These are phyloP conservation scores for Vinca major DNA, from an alignment of 305 asterid species.

Conservation along the genomic window DNA sequence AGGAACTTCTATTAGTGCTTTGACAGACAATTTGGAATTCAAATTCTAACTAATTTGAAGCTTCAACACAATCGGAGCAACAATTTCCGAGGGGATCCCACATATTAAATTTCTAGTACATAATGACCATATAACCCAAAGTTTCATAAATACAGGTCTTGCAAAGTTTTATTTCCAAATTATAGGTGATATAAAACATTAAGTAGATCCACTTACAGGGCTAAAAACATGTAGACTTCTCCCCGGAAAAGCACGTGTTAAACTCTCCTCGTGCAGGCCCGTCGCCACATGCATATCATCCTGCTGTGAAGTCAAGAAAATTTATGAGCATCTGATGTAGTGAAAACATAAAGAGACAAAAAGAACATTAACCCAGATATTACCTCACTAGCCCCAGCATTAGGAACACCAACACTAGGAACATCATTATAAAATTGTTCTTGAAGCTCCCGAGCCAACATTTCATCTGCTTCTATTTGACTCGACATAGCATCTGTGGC, in stretches of 20 bases:
- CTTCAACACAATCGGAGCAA: neutral
- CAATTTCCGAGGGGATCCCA: neutral
- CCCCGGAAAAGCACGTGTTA: slow-evolving; percentile 1
- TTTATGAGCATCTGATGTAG: slow-evolving; percentile 11
- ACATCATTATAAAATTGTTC: slow-evolving; percentile 71
- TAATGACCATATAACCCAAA: neutral
- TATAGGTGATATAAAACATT: neutral
- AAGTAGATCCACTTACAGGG: slow-evolving; percentile 13
- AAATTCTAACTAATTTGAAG: neutral
- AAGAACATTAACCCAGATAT: slow-evolving; percentile 8
- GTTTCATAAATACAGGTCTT: neutral
- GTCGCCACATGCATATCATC: slow-evolving; percentile 43
- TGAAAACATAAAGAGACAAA: slow-evolving; percentile 4
- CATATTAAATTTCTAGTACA: neutral
- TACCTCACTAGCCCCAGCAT: slow-evolving; percentile 45
- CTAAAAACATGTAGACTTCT: slow-evolving; percentile 5
- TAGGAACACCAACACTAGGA: slow-evolving; percentile 39
- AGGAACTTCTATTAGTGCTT: neutral
- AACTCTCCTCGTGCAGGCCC: slow-evolving; percentile 46
- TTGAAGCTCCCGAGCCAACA: slow-evolving; percentile 83
- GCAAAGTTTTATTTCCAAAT: neutral
- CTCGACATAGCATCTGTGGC: slow-evolving; percentile 45
- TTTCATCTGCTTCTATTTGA: slow-evolving; percentile 89
- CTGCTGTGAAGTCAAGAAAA: slow-evolving; percentile 31
- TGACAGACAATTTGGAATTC: neutral